phyloP scores from a whole-genome alignment of 176 grass and related monocot species.

The Musa beccarii region DNA sequence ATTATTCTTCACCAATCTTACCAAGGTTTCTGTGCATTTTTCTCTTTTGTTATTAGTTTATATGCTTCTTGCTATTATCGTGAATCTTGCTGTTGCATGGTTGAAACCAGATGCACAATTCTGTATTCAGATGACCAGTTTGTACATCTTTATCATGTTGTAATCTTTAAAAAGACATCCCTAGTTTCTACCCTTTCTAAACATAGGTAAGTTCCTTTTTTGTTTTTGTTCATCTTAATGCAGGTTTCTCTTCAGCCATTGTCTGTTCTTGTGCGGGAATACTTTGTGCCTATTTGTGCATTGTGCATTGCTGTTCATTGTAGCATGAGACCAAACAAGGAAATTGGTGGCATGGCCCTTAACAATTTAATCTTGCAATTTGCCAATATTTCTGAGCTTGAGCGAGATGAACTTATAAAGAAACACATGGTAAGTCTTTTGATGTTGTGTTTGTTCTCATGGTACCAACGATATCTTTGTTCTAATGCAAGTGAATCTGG shows the following conservation, averaged over 20 bases:
- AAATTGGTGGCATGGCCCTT: slow-evolving; percentile 54
- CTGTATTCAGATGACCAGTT: not conserved
- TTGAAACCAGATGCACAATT: not conserved
- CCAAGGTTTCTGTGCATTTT: too few relatives aligned
- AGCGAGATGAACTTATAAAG: slow-evolving; percentile 91
- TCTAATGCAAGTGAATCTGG: not conserved
- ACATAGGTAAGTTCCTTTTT: not conserved
- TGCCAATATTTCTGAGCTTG: slow-evolving; percentile 69
- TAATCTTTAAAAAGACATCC: not conserved
- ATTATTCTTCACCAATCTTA: too few relatives aligned
- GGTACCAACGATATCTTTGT: not conserved
- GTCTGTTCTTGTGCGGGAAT: slow-evolving; percentile 55
- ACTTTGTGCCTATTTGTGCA: slow-evolving; percentile 87
- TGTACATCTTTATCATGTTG: not conserved
- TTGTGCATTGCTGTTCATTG: slow-evolving; percentile 58
- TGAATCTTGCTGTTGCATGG: not conserved
- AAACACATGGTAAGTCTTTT: slow-evolving; percentile 65
- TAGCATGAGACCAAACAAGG: slow-evolving; percentile 56
- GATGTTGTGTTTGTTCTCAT: not conserved
- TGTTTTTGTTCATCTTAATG: slow-evolving; percentile 19
- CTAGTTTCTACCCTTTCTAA: not conserved
- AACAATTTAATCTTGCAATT: slow-evolving; percentile 71
- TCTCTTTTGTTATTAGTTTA: too few relatives aligned
- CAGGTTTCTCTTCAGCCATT: slow-evolving; percentile 66
- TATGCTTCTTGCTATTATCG: too few relatives aligned